Conservation (phyloP, 2,329 filamentous ascomycete species). For the Bretziella fagacearum region DNA sequence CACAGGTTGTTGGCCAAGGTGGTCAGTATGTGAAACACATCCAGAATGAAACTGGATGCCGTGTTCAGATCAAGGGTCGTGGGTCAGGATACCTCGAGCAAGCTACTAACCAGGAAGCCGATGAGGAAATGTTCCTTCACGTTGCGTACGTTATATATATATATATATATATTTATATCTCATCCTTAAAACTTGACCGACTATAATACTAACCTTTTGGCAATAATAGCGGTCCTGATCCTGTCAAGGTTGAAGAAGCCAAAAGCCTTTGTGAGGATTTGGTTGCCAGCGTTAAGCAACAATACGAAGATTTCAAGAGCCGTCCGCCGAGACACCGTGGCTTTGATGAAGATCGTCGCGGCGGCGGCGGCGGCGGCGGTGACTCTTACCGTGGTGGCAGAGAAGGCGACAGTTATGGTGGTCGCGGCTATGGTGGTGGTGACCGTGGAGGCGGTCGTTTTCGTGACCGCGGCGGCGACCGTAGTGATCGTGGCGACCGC, state of each 20-base stretch:
- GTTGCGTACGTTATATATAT: conserved; percentile 52
- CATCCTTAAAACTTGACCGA: no score
- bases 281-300: conserved; percentile 66
- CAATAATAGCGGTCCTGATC: conserved; percentile 57
- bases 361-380: conserved; percentile 21
- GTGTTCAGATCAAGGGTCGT: conserved; percentile 94
- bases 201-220: conserved; percentile 21
- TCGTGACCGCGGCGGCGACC: conserved; percentile 15
- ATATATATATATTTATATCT: background rate
- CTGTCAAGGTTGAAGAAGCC: conserved; percentile 67
- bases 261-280: conserved; percentile 82
- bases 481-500: conserved; percentile 17
- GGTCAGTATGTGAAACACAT: conserved; percentile 97
- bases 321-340: conserved; percentile 48
- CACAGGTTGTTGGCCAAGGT: conserved; percentile 86
- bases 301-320: conserved; percentile 83
- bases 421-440: conserved; percentile 18
- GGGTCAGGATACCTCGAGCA: conserved; percentile 89
- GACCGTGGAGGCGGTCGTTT: conserved; percentile 16
- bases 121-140: conserved; percentile 92
- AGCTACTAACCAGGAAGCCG: conserved; percentile 73
- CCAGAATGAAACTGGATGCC: conserved; percentile 83
- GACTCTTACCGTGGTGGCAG: conserved; percentile 20
- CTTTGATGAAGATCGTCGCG: conserved; percentile 25
- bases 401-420: conserved; percentile 16